Evolutionary conservation across 2,329 filamentous ascomycete genomes (phyloP), one percentile per base, ranked within the genome.

Genomic region (Microascus cirrosus): DNA sequence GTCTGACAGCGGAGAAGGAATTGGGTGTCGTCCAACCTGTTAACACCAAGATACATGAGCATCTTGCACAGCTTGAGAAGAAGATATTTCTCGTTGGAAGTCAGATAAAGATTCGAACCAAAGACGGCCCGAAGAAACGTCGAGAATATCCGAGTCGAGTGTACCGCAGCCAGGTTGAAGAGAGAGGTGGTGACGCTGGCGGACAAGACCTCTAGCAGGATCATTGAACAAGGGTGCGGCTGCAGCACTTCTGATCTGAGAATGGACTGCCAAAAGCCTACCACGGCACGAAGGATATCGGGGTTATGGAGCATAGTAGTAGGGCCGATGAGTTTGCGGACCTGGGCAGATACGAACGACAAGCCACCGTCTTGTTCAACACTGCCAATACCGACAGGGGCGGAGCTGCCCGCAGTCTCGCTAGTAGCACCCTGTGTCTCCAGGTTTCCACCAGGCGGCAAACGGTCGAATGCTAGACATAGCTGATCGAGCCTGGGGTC

Each of bases 11-110:
- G 75, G 42, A 86, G 69, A 34, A 99, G 77, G 60, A 86, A 84
- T 65, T 92, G 86, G 18, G 90, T 89, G 74, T 96, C 91, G 53
- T 89, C 83, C n/a, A 96, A 80, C 60, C 80, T 80, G 65, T 85
- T 88, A 63, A 95, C 82, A 22, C 94, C 93, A 61, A 94, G 77
- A 59, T 82, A 74, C 75, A 90, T 83, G 67, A 95, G 73, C 69
- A 78, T 77, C 62, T 80, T 80, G 65, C 88, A 92, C 28, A 95
- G 77, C 24, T 81, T 76, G 62, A 86, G 74, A 22, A 90, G 80
- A 15, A 84, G 75, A 28, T 75, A 69, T 63, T 75, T 78, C 66
- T 91, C 87, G 2, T 73, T 67, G 25, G 75, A 67, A 15, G 77
- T 76, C 34, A 89, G 73, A 15, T 71, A 68, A 22, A 79, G 76